A percentile compares a stretch with the other conserved stretches of the same genome.
Conservation (phyloP, 805 yeast species). For the Nakazawaea laoshanensis region DNA sequence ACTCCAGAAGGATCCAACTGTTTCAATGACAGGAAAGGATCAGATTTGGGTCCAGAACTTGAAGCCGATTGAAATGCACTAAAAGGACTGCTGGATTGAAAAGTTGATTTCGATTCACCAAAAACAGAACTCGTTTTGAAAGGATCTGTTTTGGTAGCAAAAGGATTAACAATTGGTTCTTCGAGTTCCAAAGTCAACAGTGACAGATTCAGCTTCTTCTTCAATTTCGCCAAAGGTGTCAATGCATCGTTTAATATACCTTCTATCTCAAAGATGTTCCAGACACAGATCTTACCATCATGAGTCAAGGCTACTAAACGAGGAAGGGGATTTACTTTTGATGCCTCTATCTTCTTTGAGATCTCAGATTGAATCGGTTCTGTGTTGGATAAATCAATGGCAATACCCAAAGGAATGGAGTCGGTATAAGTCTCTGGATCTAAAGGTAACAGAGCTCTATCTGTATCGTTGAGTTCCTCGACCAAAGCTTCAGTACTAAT, state of each 20-base stretch:
- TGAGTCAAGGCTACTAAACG: constrained; percentile 53
- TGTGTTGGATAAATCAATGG: constrained; percentile 45
- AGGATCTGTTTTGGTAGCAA: too few species aligned
- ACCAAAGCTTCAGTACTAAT: constrained; percentile 28
- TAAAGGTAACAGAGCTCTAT: constrained; percentile 68
- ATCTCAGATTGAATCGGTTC: constrained; percentile 44
- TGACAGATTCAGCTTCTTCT: not conserved
- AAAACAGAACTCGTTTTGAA: too few species aligned
- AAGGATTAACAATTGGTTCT: too few species aligned
- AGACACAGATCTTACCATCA: constrained; percentile 51
- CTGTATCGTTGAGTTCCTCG: constrained; percentile 55
- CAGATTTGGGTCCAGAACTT: too few species aligned
- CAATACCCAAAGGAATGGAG: constrained; percentile 63
- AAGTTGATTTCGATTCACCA: too few species aligned
- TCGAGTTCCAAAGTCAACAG: too few species aligned
- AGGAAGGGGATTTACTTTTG: constrained; percentile 63
- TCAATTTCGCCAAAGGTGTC: constrained; percentile 8
- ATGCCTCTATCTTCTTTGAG: constrained; percentile 9
- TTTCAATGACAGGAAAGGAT: too few species aligned
- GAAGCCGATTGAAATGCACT: too few species aligned
- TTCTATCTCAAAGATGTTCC: constrained; percentile 54
- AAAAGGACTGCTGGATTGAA: too few species aligned
- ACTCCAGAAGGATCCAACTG: too few species aligned
- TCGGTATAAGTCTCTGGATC: constrained; percentile 59
- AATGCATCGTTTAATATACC: constrained; percentile 33